Conservation (phyloP, 495 filamentous ascomycete genomes). For the Choiromyces venosus region DNA sequence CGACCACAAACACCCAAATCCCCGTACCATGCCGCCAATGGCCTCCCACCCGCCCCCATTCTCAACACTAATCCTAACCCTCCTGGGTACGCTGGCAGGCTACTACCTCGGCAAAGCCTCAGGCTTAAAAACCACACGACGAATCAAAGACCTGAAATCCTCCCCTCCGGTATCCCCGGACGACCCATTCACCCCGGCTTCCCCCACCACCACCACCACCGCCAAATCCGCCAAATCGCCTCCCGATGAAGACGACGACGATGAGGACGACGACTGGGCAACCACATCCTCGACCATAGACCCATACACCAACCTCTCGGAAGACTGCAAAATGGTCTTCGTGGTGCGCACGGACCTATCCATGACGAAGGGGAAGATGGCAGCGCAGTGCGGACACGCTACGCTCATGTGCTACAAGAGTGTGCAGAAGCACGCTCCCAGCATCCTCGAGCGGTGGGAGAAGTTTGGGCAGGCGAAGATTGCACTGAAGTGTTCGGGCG, state of each 20-base stretch:
- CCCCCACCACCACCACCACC: neutral
- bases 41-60: slow-evolving; percentile 11
- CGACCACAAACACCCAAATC: neutral
- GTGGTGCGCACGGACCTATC: slow-evolving; percentile 89
- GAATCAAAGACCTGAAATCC: slow-evolving; percentile 12
- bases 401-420: slow-evolving; percentile 95
- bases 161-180: neutral
- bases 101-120: slow-evolving; percentile 41
- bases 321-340: slow-evolving; percentile 86
- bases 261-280: slow-evolving; percentile 26
- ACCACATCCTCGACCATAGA: neutral
- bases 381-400: slow-evolving; percentile 91
- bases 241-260: slow-evolving; percentile 16
- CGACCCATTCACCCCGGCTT: neutral
- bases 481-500: slow-evolving; percentile 69
- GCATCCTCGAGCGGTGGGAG: slow-evolving; percentile 81
- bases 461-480: slow-evolving; percentile 80
- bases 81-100: slow-evolving; percentile 30
- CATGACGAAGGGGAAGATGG: slow-evolving; percentile 99
- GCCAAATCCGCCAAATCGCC: neutral
- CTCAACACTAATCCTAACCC: slow-evolving; percentile 20
- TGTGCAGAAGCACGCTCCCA: slow-evolving; percentile 50
- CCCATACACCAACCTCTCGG: slow-evolving; percentile 38
- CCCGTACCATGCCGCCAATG: neutral
- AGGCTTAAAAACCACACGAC: slow-evolving; percentile 22